phyloP scores from a whole-genome alignment of 2,329 filamentous ascomycete genomes.

The Fusarium gaditjirri region DNA sequence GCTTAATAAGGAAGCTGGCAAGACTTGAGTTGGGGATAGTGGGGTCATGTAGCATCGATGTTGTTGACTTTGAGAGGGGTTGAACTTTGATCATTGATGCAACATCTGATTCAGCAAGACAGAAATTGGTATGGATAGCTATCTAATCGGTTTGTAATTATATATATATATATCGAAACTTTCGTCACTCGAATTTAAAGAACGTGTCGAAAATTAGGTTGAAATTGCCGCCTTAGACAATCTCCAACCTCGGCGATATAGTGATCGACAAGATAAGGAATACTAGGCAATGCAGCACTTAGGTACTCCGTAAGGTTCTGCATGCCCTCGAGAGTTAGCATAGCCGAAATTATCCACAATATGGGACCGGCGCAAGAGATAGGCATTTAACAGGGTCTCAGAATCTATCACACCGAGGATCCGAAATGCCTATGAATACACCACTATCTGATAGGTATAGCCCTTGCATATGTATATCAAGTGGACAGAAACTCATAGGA shows the following conservation, averaged over 20 bases:
- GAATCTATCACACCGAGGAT: background rate
- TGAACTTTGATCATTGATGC: background rate
- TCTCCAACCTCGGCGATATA: background rate
- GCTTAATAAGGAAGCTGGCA: conserved; percentile 31
- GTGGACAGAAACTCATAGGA: accelerated
- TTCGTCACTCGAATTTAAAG: accelerated
- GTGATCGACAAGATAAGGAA: conserved; percentile 23
- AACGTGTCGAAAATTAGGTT: background rate
- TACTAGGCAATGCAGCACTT: background rate
- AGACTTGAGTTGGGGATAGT: background rate
- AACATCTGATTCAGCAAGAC: accelerated
- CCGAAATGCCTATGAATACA: no score
- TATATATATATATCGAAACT: accelerated
- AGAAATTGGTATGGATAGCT: accelerated
- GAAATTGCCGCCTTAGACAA: accelerated
- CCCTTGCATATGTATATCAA: background rate
- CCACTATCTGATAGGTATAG: background rate
- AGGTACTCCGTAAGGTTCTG: background rate
- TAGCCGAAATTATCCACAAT: background rate
- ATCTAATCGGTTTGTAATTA: accelerated
- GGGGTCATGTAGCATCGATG: conserved; percentile 17
- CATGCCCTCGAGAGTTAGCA: background rate
- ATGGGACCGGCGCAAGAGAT: background rate
- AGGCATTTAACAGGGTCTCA: background rate
- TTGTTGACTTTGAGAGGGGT: conserved; percentile 17